Evolutionary conservation across 768 basidiomycete genomes (phyloP), one percentile per base, ranked within the genome.

Genomic region (Termitomyces sp.): DNA sequence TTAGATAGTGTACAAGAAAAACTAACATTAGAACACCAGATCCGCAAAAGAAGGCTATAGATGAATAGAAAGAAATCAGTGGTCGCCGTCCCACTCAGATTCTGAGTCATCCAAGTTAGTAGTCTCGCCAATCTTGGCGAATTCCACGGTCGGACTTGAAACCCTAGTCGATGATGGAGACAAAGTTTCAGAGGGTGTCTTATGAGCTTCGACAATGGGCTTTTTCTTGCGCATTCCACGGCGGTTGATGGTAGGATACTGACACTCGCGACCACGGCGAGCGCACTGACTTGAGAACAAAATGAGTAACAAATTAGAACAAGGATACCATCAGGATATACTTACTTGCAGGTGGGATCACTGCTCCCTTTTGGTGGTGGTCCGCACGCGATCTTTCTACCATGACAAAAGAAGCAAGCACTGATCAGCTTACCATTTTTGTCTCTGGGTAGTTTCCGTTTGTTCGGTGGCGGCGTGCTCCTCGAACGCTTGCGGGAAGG

Each of bases 331-430:
- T 22, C 54, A 6, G n/a, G n/a, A n/a, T n/a, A n/a, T n/a, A 76
- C 81, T 74, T 59, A 82, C 81, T 80, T 80, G 79, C 81, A 82
- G 0, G 78, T 74, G 44, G 68, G 71, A 54, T 76, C 77, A 39
- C 67, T 70, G 47, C 71, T 75, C 2, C 71, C 73, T 0, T 69
- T 67, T 2, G 68, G 61, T 1, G 79, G 76, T 5, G 78, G 72
- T 0, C 81, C 79, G 24, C 81, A 82, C 8, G 81, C 81, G 49
- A 82, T 82, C 69, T 82, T 82, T 13, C 81, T 68, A 1, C 77
- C 77, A 5, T 81, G 68, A 51, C 80, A 82, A 62, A 82, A 82
- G 1, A 79, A 65, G 53, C 80, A 82, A 1, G 81, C 81, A 24
- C 81, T 66, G 4, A 74, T 69, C 13, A 78, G 80, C 58, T 81